These are phyloP conservation scores for Xylariaceae sp. DNA, from an alignment of 2,329 filamentous ascomycete genomes.

Conservation along the genomic window DNA sequence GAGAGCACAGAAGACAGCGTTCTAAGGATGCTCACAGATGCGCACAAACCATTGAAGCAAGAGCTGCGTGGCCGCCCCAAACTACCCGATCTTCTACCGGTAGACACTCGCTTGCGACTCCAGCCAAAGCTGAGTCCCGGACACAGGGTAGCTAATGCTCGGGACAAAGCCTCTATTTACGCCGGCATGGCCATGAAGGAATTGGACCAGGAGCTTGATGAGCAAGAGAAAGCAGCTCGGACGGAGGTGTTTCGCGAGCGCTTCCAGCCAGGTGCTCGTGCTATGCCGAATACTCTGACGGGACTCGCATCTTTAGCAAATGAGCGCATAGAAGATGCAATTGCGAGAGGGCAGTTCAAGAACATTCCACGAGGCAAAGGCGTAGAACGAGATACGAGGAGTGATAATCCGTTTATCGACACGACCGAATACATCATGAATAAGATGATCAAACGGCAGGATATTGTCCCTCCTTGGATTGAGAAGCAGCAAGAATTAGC, in stretches of 20 bases:
- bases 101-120: constrained; percentile 48
- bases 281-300: constrained; percentile 69
- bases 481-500: constrained; percentile 93
- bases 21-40: constrained; percentile 78
- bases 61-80: constrained; percentile 43
- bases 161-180: constrained; percentile 53
- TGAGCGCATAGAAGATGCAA: constrained; percentile 85
- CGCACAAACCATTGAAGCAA: constrained; percentile 62
- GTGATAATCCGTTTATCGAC: constrained; percentile 84
- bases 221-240: constrained; percentile 67
- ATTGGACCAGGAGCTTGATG: constrained; percentile 53
- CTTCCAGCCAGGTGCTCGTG: constrained; percentile 66
- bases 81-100: constrained; percentile 39
- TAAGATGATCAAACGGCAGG: constrained; percentile 94
- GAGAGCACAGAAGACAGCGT: constrained; percentile 71
- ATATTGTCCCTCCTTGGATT: constrained; percentile 95
- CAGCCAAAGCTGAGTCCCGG: constrained; percentile 38
- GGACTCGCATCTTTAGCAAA: constrained; percentile 82
- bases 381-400: constrained; percentile 74
- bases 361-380: constrained; percentile 76
- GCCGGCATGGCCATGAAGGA: constrained; percentile 43
- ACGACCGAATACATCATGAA: constrained; percentile 99
- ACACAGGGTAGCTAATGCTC: constrained; percentile 47
- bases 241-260: constrained; percentile 72
- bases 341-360: constrained; percentile 81